Evolutionary conservation across 805 yeast genomes (phyloP).

Genomic region (Helenozyma rhizophorensis): DNA sequence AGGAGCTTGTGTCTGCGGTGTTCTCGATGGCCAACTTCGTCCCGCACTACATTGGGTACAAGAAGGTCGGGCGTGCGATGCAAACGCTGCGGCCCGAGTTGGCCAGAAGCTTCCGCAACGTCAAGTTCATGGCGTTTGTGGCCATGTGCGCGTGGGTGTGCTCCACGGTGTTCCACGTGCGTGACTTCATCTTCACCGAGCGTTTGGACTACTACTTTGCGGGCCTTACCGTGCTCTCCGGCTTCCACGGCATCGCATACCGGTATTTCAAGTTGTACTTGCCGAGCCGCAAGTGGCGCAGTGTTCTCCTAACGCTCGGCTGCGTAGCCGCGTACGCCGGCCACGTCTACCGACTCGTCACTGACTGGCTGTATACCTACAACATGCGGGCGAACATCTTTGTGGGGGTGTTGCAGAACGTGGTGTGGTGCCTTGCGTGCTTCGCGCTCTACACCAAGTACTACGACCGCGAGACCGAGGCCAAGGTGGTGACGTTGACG

Average conservation of each 20-base stretch:
- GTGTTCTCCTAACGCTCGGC: conserved; percentile 33
- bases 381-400: conserved; percentile 87
- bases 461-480: conserved; percentile 21
- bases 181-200: conserved; percentile 79
- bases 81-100: neutral
- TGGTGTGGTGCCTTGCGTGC: conserved; percentile 28
- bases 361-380: conserved; percentile 87
- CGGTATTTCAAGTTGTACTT: conserved; percentile 59
- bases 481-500: conserved; percentile 10
- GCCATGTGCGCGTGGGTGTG: conserved; percentile 87
- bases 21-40: conserved; percentile 57
- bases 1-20: conserved; percentile 75
- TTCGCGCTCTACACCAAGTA: conserved; percentile 29
- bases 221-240: conserved; percentile 78
- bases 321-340: conserved; percentile 50
- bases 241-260: conserved; percentile 63
- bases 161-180: conserved; percentile 80
- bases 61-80: conserved; percentile 5
- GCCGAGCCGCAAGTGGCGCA: conserved; percentile 15
- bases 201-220: conserved; percentile 90
- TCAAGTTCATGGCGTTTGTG: conserved; percentile 44
- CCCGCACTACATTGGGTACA: conserved; percentile 23
- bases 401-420: conserved; percentile 73
- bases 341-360: conserved; percentile 63
- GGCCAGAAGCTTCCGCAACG: conserved; percentile 6